These are phyloP conservation scores for Avena atlantica DNA, from an alignment of 176 grass and related monocot species.

Conservation along the genomic window DNA sequence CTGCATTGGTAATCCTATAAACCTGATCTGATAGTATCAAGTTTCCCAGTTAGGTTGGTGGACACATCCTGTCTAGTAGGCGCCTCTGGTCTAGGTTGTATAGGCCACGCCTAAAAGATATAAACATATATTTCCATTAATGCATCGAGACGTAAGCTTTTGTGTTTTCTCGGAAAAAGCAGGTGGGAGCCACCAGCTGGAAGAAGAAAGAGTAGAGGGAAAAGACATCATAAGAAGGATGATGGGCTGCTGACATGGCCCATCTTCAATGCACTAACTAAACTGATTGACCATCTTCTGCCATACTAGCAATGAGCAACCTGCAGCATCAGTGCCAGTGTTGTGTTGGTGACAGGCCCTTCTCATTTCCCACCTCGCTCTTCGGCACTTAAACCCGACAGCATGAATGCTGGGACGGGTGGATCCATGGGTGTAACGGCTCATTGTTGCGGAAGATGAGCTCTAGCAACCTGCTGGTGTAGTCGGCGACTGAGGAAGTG, in stretches of 20 bases:
- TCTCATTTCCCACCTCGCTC: background rate
- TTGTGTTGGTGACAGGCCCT: background rate
- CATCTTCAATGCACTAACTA: slow-evolving; percentile 4
- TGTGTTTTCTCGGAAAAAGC: background rate
- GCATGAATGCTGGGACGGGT: background rate
- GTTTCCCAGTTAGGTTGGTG: background rate
- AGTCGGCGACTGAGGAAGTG: no score
- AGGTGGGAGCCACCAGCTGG: background rate
- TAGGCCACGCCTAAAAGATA: background rate
- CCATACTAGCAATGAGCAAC: background rate
- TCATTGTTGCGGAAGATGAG: no score
- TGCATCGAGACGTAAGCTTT: background rate
- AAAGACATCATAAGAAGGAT: background rate
- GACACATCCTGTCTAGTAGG: background rate
- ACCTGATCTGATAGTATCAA: background rate
- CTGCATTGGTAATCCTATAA: background rate
- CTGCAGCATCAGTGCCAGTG: background rate
- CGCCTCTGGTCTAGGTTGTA: background rate
- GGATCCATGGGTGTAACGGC: background rate
- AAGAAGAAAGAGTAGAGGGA: background rate
- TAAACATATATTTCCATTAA: background rate
- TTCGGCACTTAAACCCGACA: background rate
- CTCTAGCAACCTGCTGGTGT: no score
- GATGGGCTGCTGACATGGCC: background rate
- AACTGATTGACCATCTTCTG: background rate